Evolutionary conservation across 225 moss, liverwort and hornwort genomes (phyloP).

Genomic region (Takakia lepidozioides): DNA sequence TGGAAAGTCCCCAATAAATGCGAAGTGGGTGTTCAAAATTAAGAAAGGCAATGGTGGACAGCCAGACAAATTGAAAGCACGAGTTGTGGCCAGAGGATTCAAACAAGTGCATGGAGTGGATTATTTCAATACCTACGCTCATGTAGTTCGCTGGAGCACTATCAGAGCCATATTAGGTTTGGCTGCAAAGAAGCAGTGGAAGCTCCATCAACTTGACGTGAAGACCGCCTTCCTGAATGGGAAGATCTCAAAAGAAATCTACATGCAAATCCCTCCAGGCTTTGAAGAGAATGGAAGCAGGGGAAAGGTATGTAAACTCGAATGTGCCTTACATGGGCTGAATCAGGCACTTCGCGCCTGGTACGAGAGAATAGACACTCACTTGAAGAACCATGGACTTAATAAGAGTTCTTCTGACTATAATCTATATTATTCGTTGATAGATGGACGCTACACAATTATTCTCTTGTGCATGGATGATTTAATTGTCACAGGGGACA

Average conservation of each 20-base stretch:
- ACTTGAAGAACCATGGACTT: not conserved
- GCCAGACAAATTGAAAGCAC: not conserved
- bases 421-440: not conserved
- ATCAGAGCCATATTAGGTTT: not conserved
- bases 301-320: too few species aligned
- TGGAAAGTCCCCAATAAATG: too few species aligned
- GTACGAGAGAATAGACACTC: not conserved
- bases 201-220: not conserved
- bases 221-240: slow-evolving; percentile 2
- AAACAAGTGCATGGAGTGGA: not conserved
- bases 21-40: too few species aligned
- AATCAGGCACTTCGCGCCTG: not conserved
- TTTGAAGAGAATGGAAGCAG: too few species aligned
- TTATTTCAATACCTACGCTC: not conserved
- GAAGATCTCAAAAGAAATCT: not conserved
- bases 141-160: not conserved
- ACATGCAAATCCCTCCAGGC: not conserved
- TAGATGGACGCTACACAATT: not conserved
- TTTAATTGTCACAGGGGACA: not conserved
- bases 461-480: not conserved
- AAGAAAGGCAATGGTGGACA: too few species aligned
- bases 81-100: not conserved
- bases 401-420: not conserved
- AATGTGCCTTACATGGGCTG: not conserved
- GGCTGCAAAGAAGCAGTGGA: not conserved